Base-by-base conservation (phyloP, 1,284 basidiomycete species). In the Meripilus lineatus region DNA sequence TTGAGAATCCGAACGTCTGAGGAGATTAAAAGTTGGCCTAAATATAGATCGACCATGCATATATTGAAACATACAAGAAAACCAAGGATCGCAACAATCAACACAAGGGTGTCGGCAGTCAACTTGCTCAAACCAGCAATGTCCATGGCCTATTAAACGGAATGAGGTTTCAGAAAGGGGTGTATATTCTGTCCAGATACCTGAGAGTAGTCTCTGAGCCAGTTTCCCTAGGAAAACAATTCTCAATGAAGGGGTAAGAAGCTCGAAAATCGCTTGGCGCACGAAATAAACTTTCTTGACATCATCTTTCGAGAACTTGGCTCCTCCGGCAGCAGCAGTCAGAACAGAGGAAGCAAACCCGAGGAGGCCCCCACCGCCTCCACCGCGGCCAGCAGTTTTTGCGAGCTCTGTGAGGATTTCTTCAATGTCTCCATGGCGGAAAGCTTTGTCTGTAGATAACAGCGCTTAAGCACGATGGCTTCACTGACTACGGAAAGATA, bases 361-460 rank as follows among this genome's bases (percentile, higher is more conserved):
- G 20, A 79, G 54, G 23, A 79, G 53, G 26, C 74, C 68, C 13
- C 71, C 66, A 26, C 68, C 69, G n/a, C 71, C 71, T 14, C 64
- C 61, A 2, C 63, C 72, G 36, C 64, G 66, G 33, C 76, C 78
- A 18, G 71, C 74, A 32, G 69, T 67, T 59, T 86, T 86, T 45
- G 72, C 72, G 13, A 85, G 62, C 25, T 70, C 72, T 38, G 70
- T 68, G 20, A 83, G 68, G 46, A 80, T 71, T 50, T 72, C 74
- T 63, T 81, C 79, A 45, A 87, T 86, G 56, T 89, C 85, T 13
- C 84, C 83, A 68, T 87, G 84, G 43, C 84, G 71, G 64, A 81
- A 87, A 0, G 84, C 84, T 61, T 84, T 85, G 61, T 75, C 78
- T 80, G 52, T 21, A 41, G 15, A 39, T 8, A 20, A 25, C 26